These are phyloP conservation scores for Nemania serpens DNA, from an alignment of 2,329 filamentous ascomycete genomes.

Conservation along the genomic window DNA sequence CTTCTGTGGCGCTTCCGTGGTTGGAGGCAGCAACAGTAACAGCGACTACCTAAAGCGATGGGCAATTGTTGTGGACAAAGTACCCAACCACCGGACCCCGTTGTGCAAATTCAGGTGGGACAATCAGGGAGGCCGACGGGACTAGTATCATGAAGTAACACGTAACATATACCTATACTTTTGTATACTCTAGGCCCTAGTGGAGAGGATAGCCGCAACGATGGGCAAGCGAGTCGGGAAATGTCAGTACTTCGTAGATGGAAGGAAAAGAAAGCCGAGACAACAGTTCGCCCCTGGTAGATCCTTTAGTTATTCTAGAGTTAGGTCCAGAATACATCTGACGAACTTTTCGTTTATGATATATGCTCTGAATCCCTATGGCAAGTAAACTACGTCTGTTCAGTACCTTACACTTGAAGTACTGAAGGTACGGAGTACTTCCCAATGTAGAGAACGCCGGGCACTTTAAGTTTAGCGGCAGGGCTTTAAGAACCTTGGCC, in stretches of 20 bases:
- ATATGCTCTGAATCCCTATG: too few relatives aligned
- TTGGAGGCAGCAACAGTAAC: conserved; percentile 3
- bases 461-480: conserved; percentile 18
- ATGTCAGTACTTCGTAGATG: neutral
- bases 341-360: too few relatives aligned
- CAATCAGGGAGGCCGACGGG: neutral
- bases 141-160: too few relatives aligned
- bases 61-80: conserved; percentile 20
- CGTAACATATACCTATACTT: too few relatives aligned
- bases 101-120: conserved; percentile 11
- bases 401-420: too few relatives aligned
- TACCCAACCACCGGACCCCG: conserved; percentile 9
- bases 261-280: conserved; percentile 8
- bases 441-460: conserved; percentile 11
- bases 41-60: conserved; percentile 16
- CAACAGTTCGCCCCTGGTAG: neutral
- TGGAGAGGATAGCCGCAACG: too few relatives aligned
- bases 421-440: too few relatives aligned
- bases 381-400: too few relatives aligned
- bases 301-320: too few relatives aligned
- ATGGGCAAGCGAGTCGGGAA: neutral
- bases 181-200: too few relatives aligned
- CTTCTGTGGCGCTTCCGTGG: neutral
- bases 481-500: conserved; percentile 5
- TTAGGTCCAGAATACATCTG: too few relatives aligned